Percentiles rank a stretch among this genome's conserved stretches.
phyloP scores from a whole-genome alignment of 2,329 filamentous ascomycete species.

The Dactylellina cionopaga region DNA sequence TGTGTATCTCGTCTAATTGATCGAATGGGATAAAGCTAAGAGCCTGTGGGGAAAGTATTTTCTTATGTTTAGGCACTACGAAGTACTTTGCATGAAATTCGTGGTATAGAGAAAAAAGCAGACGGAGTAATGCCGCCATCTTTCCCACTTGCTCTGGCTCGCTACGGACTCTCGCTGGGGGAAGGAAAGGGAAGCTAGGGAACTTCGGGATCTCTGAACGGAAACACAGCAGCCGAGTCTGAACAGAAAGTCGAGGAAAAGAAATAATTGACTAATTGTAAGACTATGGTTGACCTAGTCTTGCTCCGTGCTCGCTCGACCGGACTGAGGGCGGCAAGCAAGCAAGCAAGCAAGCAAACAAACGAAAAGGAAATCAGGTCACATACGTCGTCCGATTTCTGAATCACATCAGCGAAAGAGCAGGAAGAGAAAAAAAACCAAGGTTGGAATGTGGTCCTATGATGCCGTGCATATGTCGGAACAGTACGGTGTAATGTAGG shows the following conservation, averaged over 20 bases:
- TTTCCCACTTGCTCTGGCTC: background rate
- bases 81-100: too few relatives aligned
- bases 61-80: too few relatives aligned
- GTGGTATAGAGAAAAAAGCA: too few relatives aligned
- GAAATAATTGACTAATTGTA: background rate
- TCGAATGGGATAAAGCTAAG: too few relatives aligned
- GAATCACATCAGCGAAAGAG: background rate
- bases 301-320: constrained; percentile 32
- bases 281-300: background rate
- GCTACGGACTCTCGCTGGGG: background rate
- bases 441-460: constrained; percentile 25
- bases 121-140: background rate
- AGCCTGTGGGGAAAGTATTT: too few relatives aligned
- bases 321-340: constrained; percentile 1
- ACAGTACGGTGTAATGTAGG: constrained; percentile 10
- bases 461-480: constrained; percentile 29
- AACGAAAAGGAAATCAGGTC: background rate
- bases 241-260: background rate
- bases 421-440: constrained; percentile 11
- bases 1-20: background rate
- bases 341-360: background rate
- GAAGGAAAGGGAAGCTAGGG: constrained; percentile 18
- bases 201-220: constrained; percentile 30
- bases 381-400: constrained; percentile 29
- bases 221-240: background rate